Conservation (phyloP, 2,329 filamentous ascomycete genomes). For the Paraphaeosphaeria minitans region DNA sequence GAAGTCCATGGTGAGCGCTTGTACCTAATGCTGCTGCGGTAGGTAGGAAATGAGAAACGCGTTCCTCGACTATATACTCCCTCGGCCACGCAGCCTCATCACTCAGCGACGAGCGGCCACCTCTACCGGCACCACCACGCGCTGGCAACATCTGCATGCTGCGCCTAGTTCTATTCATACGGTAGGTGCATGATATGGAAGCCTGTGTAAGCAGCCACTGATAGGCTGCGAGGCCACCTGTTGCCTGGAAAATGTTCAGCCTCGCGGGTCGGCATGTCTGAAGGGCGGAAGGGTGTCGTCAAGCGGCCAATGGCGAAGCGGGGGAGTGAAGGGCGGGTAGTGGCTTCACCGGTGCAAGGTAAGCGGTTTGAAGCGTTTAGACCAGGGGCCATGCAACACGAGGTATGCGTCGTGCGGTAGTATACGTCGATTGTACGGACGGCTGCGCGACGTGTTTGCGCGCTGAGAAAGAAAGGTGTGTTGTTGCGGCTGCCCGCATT, state of each 20-base stretch:
- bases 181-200: background rate
- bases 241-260: background rate
- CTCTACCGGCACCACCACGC: background rate
- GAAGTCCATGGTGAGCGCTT: conserved; percentile 28
- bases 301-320: background rate
- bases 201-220: background rate
- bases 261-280: background rate
- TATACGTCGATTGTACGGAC: too few species aligned
- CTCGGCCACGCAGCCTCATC: background rate
- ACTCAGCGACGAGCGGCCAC: background rate
- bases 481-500: background rate
- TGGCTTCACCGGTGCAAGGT: background rate
- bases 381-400: background rate
- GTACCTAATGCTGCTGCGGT: background rate
- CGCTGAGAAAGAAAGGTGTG: too few species aligned
- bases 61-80: background rate
- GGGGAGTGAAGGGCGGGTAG: background rate
- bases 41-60: background rate
- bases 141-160: background rate
- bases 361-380: background rate
- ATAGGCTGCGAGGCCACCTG: background rate
- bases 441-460: too few species aligned
- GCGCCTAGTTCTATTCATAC: background rate
- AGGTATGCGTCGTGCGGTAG: too few species aligned
- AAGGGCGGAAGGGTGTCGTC: background rate